Evolutionary conservation across 1,284 basidiomycete genomes (phyloP).

Genomic region (Ganoderma lingzhi): DNA sequence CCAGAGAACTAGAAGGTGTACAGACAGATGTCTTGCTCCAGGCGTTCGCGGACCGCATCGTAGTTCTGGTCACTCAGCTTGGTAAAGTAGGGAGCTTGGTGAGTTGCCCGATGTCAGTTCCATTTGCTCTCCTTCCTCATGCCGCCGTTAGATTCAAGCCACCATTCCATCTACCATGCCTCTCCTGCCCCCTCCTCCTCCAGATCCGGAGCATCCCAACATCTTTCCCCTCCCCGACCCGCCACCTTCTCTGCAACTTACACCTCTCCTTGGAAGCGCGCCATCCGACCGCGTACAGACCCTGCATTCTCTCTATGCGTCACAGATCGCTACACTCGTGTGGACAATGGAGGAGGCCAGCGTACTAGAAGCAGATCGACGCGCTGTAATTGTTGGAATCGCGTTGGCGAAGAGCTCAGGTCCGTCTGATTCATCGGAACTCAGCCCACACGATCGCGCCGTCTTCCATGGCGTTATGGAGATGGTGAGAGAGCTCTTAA

Average conservation of each 20-base stretch:
- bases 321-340: conserved; percentile 86
- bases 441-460: conserved; percentile 57
- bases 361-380: conserved; percentile 50
- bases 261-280: conserved; percentile 78
- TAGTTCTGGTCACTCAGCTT: conserved; percentile 87
- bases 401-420: conserved; percentile 58
- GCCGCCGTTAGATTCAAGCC: conserved; percentile 75
- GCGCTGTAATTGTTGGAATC: conserved; percentile 73
- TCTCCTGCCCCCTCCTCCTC: conserved; percentile 54
- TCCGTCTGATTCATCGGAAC: conserved; percentile 42
- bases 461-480: conserved; percentile 76
- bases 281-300: conserved; percentile 70
- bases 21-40: conserved; percentile 83
- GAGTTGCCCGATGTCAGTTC: conserved; percentile 34
- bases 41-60: conserved; percentile 77
- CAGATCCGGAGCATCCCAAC: conserved; percentile 47
- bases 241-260: conserved; percentile 77
- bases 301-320: conserved; percentile 83
- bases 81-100: conserved; percentile 91
- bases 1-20: conserved; percentile 59
- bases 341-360: conserved; percentile 66
- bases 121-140: background rate
- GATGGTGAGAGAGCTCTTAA: conserved; percentile 58
- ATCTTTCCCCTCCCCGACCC: conserved; percentile 65
- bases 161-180: conserved; percentile 74